These are phyloP conservation scores for Oxyria digyna DNA, from an alignment of 148 eudicot genomes.

Conservation along the genomic window DNA sequence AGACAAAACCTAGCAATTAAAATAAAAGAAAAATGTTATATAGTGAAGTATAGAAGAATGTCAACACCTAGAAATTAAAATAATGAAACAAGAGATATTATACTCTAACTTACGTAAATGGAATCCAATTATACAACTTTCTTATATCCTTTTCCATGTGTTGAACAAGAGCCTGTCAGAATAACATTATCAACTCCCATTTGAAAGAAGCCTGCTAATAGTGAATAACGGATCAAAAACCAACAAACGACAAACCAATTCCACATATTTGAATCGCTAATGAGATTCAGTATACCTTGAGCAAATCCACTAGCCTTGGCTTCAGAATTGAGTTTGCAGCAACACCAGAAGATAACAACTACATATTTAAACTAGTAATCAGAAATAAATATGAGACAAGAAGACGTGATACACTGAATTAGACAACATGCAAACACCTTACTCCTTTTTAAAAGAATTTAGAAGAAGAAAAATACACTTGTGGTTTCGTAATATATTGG, in stretches of 20 bases:
- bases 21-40: background rate
- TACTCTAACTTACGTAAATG: slow-evolving; percentile 1
- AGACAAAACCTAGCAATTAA: slow-evolving; percentile 35
- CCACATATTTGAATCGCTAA: background rate
- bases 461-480: background rate
- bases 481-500: too few relatives aligned
- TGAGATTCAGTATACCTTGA: slow-evolving; percentile 44
- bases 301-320: slow-evolving; percentile 33
- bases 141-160: slow-evolving; percentile 36
- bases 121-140: slow-evolving; percentile 39
- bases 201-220: slow-evolving; percentile 44
- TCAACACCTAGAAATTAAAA: background rate
- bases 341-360: slow-evolving; percentile 54
- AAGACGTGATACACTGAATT: background rate
- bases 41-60: background rate
- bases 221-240: background rate
- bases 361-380: slow-evolving; percentile 4
- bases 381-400: background rate
- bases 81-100: background rate
- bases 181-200: slow-evolving; percentile 41
- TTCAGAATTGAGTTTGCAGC: slow-evolving; percentile 8
- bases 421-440: background rate
- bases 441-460: background rate
- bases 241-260: background rate
- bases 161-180: slow-evolving; percentile 56